Evolutionary conservation across 345 rosid genomes (phyloP), one percentile per base, ranked within the genome.

Genomic region (Anastatica hierochuntica): DNA sequence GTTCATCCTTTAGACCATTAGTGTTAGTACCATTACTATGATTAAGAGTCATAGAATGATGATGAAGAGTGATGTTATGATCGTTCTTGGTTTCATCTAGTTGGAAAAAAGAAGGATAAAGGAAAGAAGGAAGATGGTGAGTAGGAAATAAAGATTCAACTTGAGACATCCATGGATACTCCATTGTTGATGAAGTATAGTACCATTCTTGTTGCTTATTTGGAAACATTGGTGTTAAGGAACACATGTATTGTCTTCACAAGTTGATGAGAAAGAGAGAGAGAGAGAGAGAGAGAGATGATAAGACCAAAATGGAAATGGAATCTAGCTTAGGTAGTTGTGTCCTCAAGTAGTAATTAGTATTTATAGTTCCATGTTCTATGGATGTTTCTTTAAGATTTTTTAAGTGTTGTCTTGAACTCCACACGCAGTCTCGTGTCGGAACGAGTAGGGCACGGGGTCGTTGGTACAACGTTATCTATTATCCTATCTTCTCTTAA

Each of bases 351-450:
- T 16, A 31, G 30, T 56, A 40, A 37, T 54, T 39, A 4, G 56
- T 56, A 56, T 33, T 30, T 64, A 64, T 64, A 64, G 43, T 1
- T 40, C 29, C 44, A 64, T 56, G 49, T 16, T 30, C 13, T 7
- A 17, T 23, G 44, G 38, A 13, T 23, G 44, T 60, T 49, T 48
- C 15, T 57, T 57, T 49, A 49, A 49, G 65, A n/a, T 15, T 54
- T 47, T 63, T 33, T 17, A 52, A 53, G 54, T 31, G 38, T 37
- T 10, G 30, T 44, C 46, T 11, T 49, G 49, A 45, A 23, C 39
- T 56, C 63, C 69, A 56, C 69, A 56, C 58, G 69, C 57, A 56
- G 63, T n/a, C 69, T 64, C 58, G 69, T 64, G 69, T 20, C 17
- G 45, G 63, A 33, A 56, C 69, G 58, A 56, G 69, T 56, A 64